phyloP scores from a whole-genome alignment of 305 asterid species.

The Solanum aculeatissimum region DNA sequence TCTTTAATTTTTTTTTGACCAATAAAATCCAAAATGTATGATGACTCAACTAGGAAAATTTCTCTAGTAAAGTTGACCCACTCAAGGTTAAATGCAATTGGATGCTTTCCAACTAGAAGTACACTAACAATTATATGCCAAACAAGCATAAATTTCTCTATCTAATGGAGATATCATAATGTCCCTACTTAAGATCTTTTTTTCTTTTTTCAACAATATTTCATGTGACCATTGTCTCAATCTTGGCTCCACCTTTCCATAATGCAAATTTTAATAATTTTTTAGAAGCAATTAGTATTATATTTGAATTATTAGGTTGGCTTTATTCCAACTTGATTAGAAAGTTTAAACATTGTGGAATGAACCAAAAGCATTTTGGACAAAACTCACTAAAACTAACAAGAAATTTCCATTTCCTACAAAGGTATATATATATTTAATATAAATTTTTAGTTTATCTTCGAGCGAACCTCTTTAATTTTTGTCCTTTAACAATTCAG shows the following conservation, averaged over 20 bases:
- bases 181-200: neutral
- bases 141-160: neutral
- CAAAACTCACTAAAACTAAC: neutral
- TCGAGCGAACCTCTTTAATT: too few species aligned
- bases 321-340: neutral
- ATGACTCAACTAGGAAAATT: neutral
- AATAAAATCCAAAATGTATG: neutral
- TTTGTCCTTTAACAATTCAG: neutral
- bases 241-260: neutral
- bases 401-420: neutral
- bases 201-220: neutral
- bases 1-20: neutral
- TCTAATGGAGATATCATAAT: neutral
- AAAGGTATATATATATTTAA: neutral
- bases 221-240: neutral
- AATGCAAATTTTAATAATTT: neutral
- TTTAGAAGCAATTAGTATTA: neutral
- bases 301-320: constrained; percentile 1
- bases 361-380: neutral
- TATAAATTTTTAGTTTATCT: too few species aligned
- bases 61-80: neutral
- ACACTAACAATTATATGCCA: neutral
- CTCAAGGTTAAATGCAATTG: neutral
- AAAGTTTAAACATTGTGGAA: neutral
- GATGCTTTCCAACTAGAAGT: neutral